These are phyloP conservation scores for Sorghum bicolor DNA, from an alignment of 176 grass and related monocot species.

Conservation along the genomic window DNA sequence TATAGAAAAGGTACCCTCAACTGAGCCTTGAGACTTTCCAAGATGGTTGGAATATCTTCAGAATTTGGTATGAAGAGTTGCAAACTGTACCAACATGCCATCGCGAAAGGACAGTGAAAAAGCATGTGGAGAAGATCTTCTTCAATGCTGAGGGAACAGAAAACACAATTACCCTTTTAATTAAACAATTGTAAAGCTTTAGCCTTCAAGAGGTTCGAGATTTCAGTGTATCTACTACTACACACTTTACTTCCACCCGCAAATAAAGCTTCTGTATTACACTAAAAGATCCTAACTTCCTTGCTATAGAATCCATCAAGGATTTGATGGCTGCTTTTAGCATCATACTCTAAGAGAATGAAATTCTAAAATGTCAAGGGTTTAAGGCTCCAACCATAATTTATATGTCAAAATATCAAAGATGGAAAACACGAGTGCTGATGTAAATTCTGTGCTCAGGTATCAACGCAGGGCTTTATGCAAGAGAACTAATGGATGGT, in stretches of 20 bases:
- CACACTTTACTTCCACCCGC: background rate
- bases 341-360: slow-evolving; percentile 3
- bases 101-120: no score
- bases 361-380: slow-evolving; percentile 18
- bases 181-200: background rate
- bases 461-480: slow-evolving; percentile 85
- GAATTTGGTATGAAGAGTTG: no score
- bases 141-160: no score
- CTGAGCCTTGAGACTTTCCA: no score
- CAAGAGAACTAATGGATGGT: slow-evolving; percentile 76
- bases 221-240: background rate
- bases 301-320: background rate
- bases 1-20: no score
- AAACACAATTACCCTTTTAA: background rate
- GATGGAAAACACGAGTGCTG: background rate
- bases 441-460: slow-evolving; percentile 39
- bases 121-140: no score
- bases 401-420: background rate
- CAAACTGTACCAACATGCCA: no score
- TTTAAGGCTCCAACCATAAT: background rate
- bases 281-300: background rate
- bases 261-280: background rate
- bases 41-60: no score
- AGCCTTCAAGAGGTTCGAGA: background rate
- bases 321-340: background rate